phyloP scores from a whole-genome alignment of 2,329 filamentous ascomycete genomes.

The Aspergillus quadricinctus region DNA sequence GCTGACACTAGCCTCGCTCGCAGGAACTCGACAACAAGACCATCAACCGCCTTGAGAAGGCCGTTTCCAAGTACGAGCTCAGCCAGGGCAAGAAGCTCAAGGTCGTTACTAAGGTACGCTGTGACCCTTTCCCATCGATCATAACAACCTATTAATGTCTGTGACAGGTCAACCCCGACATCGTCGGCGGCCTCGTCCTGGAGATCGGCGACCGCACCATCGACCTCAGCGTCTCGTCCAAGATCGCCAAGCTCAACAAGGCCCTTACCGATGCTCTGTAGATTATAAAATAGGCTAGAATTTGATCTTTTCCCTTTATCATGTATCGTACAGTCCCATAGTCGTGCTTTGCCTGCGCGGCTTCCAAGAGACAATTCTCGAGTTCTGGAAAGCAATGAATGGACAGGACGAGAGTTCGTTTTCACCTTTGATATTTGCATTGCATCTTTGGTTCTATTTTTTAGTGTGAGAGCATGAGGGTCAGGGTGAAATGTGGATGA shows the following conservation, averaged over 20 bases:
- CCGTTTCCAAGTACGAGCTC: conserved; percentile 84
- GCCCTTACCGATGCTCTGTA: conserved; percentile 94
- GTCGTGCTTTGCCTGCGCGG: neutral
- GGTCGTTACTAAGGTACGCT: conserved; percentile 77
- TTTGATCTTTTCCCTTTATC: conserved; percentile 10
- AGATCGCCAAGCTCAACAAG: conserved; percentile 99
- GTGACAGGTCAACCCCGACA: conserved; percentile 80
- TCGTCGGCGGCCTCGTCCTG: conserved; percentile 88
- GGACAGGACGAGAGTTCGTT: conserved; percentile 10
- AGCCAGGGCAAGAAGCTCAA: conserved; percentile 95
- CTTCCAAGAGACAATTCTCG: conserved; percentile 6
- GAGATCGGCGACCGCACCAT: conserved; percentile 98
- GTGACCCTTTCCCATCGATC: neutral
- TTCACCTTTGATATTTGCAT: neutral
- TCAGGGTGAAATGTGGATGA: neutral
- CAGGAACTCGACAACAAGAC: conserved; percentile 84
- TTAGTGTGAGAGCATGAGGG: neutral
- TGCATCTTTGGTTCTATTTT: neutral
- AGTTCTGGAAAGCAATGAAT: conserved; percentile 9
- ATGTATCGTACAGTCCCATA: conserved; percentile 11
- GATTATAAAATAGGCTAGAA: conserved; percentile 42
- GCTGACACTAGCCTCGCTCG: neutral
- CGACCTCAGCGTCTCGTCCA: conserved; percentile 90
- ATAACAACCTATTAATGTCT: neutral
- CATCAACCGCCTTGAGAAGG: conserved; percentile 77